These are phyloP conservation scores for Hymenoscyphus fraxineus DNA, from an alignment of 2,329 filamentous ascomycete genomes.

Conservation along the genomic window DNA sequence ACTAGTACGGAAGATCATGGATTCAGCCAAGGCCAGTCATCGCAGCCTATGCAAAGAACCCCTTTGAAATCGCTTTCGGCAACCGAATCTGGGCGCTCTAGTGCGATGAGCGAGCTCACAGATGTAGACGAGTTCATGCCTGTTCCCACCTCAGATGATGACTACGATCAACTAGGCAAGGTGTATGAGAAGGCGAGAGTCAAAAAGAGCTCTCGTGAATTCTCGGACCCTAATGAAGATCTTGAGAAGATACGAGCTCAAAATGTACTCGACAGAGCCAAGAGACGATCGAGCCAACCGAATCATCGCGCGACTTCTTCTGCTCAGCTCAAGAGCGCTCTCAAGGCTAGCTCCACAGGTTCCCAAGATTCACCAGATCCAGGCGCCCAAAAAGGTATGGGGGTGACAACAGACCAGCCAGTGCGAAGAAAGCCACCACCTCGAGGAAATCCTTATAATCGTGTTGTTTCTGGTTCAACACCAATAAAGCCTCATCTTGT, in stretches of 20 bases:
- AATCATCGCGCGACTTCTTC: slow-evolving; percentile 1
- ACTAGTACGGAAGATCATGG: background rate
- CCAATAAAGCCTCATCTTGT: background rate
- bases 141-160: background rate
- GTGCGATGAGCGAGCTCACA: background rate
- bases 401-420: background rate
- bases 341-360: slow-evolving; percentile 1
- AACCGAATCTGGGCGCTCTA: background rate
- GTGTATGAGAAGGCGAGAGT: background rate
- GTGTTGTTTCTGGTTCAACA: background rate
- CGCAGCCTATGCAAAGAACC: background rate
- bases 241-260: background rate
- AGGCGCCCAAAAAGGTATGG: background rate
- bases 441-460: background rate
- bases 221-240: background rate
- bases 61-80: background rate
- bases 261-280: background rate
- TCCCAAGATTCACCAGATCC: background rate
- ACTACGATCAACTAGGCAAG: background rate
- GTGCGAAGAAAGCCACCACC: background rate
- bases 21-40: background rate
- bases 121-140: background rate
- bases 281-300: slow-evolving; percentile 2
- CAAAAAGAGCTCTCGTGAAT: slow-evolving; percentile 1
- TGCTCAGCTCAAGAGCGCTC: slow-evolving; percentile 1